Base-by-base conservation (phyloP, 139 green algal genomes). In the Picochlorum sp. region DNA sequence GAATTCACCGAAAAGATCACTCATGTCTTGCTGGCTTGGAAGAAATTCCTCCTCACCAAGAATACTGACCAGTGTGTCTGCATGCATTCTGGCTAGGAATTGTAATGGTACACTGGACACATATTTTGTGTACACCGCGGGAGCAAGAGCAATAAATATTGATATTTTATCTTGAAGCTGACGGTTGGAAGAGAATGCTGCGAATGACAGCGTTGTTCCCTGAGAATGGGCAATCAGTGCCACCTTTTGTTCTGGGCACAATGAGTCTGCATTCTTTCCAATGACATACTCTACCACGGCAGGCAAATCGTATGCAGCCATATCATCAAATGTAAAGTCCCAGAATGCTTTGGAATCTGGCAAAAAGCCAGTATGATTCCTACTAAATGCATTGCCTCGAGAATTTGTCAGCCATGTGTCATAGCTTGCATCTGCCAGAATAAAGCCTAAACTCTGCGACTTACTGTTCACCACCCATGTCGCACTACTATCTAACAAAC, bases 401-500 rank as follows among this genome's bases (percentile, higher is more conserved):
- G 64, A 68, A 57, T 89, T 86, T 59, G 47, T 55, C 60, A 66
- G 15, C 60, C 60, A 66, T 15, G 57, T 41, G 15, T 66, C 60
- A 41, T 66, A 66, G 45, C 76, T 81, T 45, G 70, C 56, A 54
- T 95, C 87, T 13, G 88, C 85, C 5, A 95, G 71, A 10, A 90
- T 77, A 68, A 90, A 94, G 1, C 65, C 88, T n/a, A 95, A 71
- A 64, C 71, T 85, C 44, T 85, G 57, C 0, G 70, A n/a, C 2
- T 75, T 65, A 13, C 71, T 55, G 50, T 92, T 91, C 47, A 89
- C 51, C 24, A 87, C 81, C 70, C 81, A 94, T 50, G 72, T 82
- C 4, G 78, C 85, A 63, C 61, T 79, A 30, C 63, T 73, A 10
- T 92, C 81, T n/a, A 86, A 79, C 50, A 95, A 75, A 9, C 84